Evolutionary conservation across 805 yeast genomes (phyloP), one percentile per base, ranked within the genome.

Genomic region (Saccharomycopsis sp.): DNA sequence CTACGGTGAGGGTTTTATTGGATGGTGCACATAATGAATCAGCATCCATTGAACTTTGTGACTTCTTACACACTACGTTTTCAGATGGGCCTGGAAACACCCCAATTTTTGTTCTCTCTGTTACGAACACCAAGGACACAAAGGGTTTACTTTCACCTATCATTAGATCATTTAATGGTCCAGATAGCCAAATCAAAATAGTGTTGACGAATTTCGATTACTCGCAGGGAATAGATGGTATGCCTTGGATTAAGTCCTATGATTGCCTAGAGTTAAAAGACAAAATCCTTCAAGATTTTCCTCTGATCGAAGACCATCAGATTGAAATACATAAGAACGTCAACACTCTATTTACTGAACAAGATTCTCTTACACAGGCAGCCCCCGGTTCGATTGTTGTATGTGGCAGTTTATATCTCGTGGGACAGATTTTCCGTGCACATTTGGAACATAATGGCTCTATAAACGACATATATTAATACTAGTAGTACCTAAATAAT

Each of bases 1-100:
- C 17, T 17, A 63, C 69, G 1, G 55, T 76, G 0, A 62, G 65
- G 1, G 69, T 84, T 0, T 70, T 94, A 2, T 66, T 94, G 1
- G 98, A 93, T 72, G 98, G 98, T 1, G 97, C 98, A 0, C 98
- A 94, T 69, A 94, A 94, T 68, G 84, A 82, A 3, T 83, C 85
- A 60, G 96, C 97, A 0, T 94, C 97, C 0, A 70, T 72, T n/a
- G 89, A 87, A 65, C 73, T 94, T 34, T 79, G 78, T 0, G 76
- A 76, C 47, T 89, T 76, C 67, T 70, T 91, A 1, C 69, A 75
- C 3, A 44, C 59, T 0, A 50, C 58, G 1, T 60, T 66, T 47
- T 66, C 70, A 1, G 47, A 29, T 1, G 53, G 56, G 1, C 38
- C 52, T 1, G 64, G 66, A 1, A 47, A 57, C 14, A 59, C 57